Evolutionary conservation across 2,329 filamentous ascomycete genomes (phyloP), one percentile per base, ranked within the genome.

Genomic region (Neonectria neomacrospora): DNA sequence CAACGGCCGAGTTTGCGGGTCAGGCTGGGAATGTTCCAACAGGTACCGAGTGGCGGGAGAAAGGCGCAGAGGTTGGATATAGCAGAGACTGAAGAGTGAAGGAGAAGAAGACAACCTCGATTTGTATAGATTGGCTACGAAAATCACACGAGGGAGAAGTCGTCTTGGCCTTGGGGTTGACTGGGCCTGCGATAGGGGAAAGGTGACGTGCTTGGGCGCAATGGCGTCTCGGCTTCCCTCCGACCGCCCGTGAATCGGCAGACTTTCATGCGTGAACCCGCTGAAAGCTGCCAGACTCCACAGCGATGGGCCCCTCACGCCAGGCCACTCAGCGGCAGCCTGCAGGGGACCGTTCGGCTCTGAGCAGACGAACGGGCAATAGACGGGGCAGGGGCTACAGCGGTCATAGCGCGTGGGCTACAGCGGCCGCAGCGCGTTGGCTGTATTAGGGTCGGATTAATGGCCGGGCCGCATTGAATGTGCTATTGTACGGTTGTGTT

Each of bases 201-300:
- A 51, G 58, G 67, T 73, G 71, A 68, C 71, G 71, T 73, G 71
- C 71, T 72, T 54, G 61, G 61, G 59, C n/a, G 45, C 45, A 53
- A 62, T 54, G 63, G 47, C 58, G 42, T 37, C 47, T 71, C 70
- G 71, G 69, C 68, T 63, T 68, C 64, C 67, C 66, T 64, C 69
- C 66, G 71, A 70, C 67, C 64, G 61, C 54, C 67, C 67, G 61
- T 58, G 22, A 50, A 48, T 48, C 26, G 30, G 45, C 54, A 53
- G n/a, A 62, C 26, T 44, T 58, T 42, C 56, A 59, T 54, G 56
- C 23, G 32, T 54, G 59, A 71, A 68, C 56, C 58, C 68, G 54
- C 39, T 56, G 48, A 34, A 6, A 54, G 28, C 28, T 32, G 20
- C 56, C 30, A 32, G 56, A 53, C 56, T 58, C 56, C 56, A 58